Evolutionary conservation across 2,329 filamentous ascomycete genomes (phyloP).

Genomic region (Alternaria infectoria): DNA sequence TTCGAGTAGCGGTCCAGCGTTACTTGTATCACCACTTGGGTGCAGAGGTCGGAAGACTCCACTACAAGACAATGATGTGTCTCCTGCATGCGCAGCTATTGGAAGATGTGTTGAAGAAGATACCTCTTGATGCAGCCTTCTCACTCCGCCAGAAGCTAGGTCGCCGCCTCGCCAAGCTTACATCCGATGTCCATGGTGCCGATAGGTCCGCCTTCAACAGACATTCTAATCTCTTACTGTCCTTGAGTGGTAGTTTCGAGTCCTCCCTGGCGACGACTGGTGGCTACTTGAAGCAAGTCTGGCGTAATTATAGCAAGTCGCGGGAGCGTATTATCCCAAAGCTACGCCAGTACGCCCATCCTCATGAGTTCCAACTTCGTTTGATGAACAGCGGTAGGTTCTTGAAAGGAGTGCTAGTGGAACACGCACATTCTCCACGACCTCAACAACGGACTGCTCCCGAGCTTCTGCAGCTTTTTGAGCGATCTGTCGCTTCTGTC

Average conservation of each 20-base stretch:
- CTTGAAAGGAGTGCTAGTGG: slow-evolving; percentile 6
- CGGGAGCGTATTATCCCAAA: slow-evolving; percentile 50
- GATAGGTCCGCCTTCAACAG: not conserved
- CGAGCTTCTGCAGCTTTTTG: slow-evolving; percentile 22
- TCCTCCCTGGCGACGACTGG: slow-evolving; percentile 17
- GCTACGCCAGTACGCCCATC: slow-evolving; percentile 49
- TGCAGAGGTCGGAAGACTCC: slow-evolving; percentile 51
- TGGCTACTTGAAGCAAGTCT: slow-evolving; percentile 24
- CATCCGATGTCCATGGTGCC: slow-evolving; percentile 45
- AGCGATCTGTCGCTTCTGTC: slow-evolving; percentile 8
- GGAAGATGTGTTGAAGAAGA: slow-evolving; percentile 40
- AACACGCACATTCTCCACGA: not conserved
- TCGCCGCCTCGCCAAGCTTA: slow-evolving; percentile 65
- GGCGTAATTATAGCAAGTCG: slow-evolving; percentile 21
- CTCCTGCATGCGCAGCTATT: slow-evolving; percentile 57
- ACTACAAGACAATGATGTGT: slow-evolving; percentile 67
- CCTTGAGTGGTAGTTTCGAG: slow-evolving; percentile 18
- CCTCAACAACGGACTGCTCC: not conserved
- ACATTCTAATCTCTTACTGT: not conserved
- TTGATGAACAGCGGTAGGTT: slow-evolving; percentile 26
- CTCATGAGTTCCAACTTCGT: slow-evolving; percentile 21
- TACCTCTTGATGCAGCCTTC: slow-evolving; percentile 47
- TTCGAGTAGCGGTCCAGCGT: slow-evolving; percentile 65
- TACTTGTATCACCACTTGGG: slow-evolving; percentile 55
- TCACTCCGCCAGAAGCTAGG: slow-evolving; percentile 61